Conservation (phyloP, 2,329 filamentous ascomycete genomes). For the Salinomyces thailandicus region DNA sequence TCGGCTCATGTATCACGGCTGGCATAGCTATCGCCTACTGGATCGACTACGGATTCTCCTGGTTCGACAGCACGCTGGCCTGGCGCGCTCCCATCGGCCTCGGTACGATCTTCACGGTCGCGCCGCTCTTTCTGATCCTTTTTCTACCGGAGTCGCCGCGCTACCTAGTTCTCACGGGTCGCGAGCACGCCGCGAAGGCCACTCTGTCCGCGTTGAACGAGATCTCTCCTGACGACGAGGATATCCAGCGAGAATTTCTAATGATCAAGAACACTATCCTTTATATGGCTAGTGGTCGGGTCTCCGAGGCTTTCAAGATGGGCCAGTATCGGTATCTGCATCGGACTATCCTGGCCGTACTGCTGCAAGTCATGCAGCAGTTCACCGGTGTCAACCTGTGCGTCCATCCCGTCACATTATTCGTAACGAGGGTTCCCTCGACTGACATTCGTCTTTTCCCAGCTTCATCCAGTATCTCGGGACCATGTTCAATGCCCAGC, state of each 20-base stretch:
- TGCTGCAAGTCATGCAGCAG: conserved; percentile 26
- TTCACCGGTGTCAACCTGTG: conserved; percentile 25
- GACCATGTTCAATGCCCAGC: conserved; percentile 32
- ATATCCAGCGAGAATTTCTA: conserved; percentile 37
- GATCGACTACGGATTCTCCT: conserved; percentile 21
- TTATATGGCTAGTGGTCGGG: conserved; percentile 27
- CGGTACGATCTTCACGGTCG: conserved; percentile 19
- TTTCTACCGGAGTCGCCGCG: conserved; percentile 24
- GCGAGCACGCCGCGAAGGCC: conserved; percentile 40
- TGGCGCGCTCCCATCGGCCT: conserved; percentile 23
- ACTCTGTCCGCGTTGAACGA: conserved; percentile 40
- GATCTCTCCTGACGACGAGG: conserved; percentile 34
- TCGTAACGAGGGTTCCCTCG: no score
- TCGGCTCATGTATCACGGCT: conserved; percentile 36
- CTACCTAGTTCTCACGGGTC: conserved; percentile 46
- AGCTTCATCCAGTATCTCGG: conserved; percentile 36
- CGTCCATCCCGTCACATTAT: conserved; percentile 28
- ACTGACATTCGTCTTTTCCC: no score
- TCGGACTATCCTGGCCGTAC: conserved; percentile 21
- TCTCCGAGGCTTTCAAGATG: conserved; percentile 19
- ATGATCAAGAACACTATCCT: conserved; percentile 45
- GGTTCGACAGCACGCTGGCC: conserved; percentile 15
- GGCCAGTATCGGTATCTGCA: conserved; percentile 26
- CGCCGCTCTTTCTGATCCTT: conserved; percentile 14
- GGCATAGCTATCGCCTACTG: conserved; percentile 36